Evolutionary conservation across 2,329 filamentous ascomycete species (phyloP).

Genomic region (Chaetomiaceae sp.): DNA sequence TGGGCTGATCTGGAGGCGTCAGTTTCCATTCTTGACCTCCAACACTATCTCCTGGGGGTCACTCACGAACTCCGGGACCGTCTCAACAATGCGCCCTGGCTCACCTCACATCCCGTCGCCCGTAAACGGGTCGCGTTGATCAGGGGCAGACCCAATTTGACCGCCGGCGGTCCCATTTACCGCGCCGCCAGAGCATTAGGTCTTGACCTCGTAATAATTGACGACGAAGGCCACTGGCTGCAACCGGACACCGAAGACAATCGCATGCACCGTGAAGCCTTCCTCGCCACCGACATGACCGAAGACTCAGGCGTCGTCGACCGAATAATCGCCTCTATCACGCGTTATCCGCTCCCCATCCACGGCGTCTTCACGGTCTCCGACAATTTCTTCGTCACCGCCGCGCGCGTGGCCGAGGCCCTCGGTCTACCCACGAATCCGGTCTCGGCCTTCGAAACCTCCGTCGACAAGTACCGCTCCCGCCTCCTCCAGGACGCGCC

Average conservation of each 20-base stretch:
- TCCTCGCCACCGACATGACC: slow-evolving; percentile 26
- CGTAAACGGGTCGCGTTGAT: slow-evolving; percentile 23
- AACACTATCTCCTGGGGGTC: slow-evolving; percentile 13
- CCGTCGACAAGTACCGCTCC: slow-evolving; percentile 26
- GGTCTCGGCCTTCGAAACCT: slow-evolving; percentile 23
- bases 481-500: slow-evolving; percentile 24
- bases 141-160: slow-evolving; percentile 24
- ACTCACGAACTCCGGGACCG: slow-evolving; percentile 21
- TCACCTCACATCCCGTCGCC: slow-evolving; percentile 14
- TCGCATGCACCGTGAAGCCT: slow-evolving; percentile 22
- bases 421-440: slow-evolving; percentile 21
- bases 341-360: slow-evolving; percentile 22
- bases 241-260: slow-evolving; percentile 23
- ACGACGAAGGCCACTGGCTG: slow-evolving; percentile 27
- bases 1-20: slow-evolving; percentile 19
- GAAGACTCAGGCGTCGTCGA: slow-evolving; percentile 21
- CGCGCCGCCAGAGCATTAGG: slow-evolving; percentile 20
- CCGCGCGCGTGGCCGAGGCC: slow-evolving; percentile 19
- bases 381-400: slow-evolving; percentile 27
- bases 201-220: slow-evolving; percentile 25
- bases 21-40: slow-evolving; percentile 18
- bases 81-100: slow-evolving; percentile 20
- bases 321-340: slow-evolving; percentile 22
- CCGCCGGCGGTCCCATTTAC: slow-evolving; percentile 24
- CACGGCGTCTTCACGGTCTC: slow-evolving; percentile 27